Evolutionary conservation across 306 rosid genomes (phyloP), one percentile per base, ranked within the genome.

Genomic region (Quercus wislizeni): DNA sequence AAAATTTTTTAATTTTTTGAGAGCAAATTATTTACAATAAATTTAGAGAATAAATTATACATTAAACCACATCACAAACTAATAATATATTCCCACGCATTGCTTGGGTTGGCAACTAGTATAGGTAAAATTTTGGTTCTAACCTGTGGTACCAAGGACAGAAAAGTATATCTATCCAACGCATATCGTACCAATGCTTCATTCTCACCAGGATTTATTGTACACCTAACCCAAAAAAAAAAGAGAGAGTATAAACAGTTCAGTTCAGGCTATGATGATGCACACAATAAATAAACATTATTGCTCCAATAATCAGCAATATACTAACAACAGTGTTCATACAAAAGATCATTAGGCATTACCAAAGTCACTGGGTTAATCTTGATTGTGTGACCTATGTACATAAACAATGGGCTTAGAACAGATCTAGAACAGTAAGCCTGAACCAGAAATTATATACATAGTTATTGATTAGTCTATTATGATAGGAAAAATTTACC

Each of bases 171-270:
- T 27, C 83, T 91, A 82, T 95, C 98, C 97, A 92, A 80, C 75
- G 98, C 99, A 89, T 95, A 90, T 55, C 96, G 92, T 78, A 95
- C 97, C 83, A 95, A 63, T 31, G 96, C 98, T 89, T 95, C 99
- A 89, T 95, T 95, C 91, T 95, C 99, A 54, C 99, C 98, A 1
- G 99, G 98, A 88, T 92, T 95, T 78, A 95, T 90, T 11, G 99
- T 95, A 80, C 99, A 95, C 43, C 99, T 95, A 76, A 69, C 73
- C 56, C 31, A 21, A 58, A 55, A 58, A 69, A 30, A 72, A 49
- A 49, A 63, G 52, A n/a, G 69, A 73, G 5, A 35, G 15, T 19
- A 56, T 43, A 79, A 76, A 38, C 19, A 67, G 52, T 46, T 81
- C 71, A 71, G 73, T 78, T 78, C 67, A 84, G 71, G 73, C 69